Evolutionary conservation across 306 rosid species (phyloP), one percentile per base, ranked within the genome.

Genomic region (Senna tora): DNA sequence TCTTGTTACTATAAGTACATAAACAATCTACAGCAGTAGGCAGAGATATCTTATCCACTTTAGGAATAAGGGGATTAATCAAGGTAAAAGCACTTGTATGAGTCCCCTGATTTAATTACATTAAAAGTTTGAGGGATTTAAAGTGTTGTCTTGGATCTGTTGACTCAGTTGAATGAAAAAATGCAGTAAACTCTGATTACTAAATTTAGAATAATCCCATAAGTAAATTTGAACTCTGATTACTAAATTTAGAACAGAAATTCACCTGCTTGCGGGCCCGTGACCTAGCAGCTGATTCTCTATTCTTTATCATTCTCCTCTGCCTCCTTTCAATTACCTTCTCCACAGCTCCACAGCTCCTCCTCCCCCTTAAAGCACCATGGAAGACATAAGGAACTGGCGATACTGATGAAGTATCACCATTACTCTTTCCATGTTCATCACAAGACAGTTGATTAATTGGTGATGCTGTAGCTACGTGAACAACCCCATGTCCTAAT

Each of bases 221-320:
- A 61, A 32, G 22, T 15, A 3, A 16, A 60, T 14, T 3, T n/a
- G n/a, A 75, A 20, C 43, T 17, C 17, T 9, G 34, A 62, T 34
- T 22, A 67, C 64, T 22, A 64, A 64, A 72, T n/a, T 68, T 69
- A 30, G 46, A 75, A 75, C 14, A 78, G 77, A 53, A 53, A 61
- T 19, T 72, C 73, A 95, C 99, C 99, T 95, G 99, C 77, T 95
- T 92, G 73, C 99, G 96, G 56, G 99, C 99, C 50, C 99, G 84
- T 0, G 99, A 95, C 77, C 99, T 86, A 21, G 99, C 96, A 69
- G 99, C 99, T 0, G 99, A 95, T 77, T 95, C 99, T 61, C 99
- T 80, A 67, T 95, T 95, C 77, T 95, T 95, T 17, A 95, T 95
- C 99, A 95, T 95, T 42, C 99, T 91, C 75, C 93, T 92, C 69